phyloP scores from a whole-genome alignment of 2,329 filamentous ascomycete genomes.

The Ramichloridium luteum region DNA sequence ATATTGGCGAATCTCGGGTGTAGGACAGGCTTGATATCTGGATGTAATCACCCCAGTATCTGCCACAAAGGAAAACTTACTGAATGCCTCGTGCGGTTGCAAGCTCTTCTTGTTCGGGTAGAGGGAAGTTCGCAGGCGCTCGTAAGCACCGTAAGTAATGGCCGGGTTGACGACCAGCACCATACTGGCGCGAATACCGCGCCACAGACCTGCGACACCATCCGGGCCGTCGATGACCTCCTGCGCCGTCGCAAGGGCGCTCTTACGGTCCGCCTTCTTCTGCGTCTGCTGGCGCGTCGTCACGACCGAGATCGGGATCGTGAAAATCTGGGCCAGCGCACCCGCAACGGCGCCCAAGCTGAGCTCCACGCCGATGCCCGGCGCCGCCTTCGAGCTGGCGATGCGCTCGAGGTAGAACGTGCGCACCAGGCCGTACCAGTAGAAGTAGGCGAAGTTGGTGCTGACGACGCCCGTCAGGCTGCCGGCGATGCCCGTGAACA shows the following conservation, averaged over 20 bases:
- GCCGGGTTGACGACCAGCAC: slow-evolving; percentile 92
- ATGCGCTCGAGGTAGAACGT: slow-evolving; percentile 56
- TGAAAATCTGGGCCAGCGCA: slow-evolving; percentile 86
- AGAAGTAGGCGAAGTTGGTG: slow-evolving; percentile 98
- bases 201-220: slow-evolving; percentile 80
- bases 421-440: slow-evolving; percentile 90
- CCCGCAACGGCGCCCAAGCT: slow-evolving; percentile 76
- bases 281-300: slow-evolving; percentile 96
- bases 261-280: slow-evolving; percentile 69
- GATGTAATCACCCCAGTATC: no score
- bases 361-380: slow-evolving; percentile 72
- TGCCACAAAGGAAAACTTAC: slow-evolving; percentile 60
- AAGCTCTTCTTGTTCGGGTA: slow-evolving; percentile 68
- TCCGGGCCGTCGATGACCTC: slow-evolving; percentile 88
- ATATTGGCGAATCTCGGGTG: not conserved
- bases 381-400: slow-evolving; percentile 34
- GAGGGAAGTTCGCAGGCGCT: slow-evolving; percentile 64
- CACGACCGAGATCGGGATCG: slow-evolving; percentile 88
- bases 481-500: slow-evolving; percentile 82
- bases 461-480: slow-evolving; percentile 84
- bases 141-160: slow-evolving; percentile 95
- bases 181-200: slow-evolving; percentile 87
- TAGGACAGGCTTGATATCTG: no score
- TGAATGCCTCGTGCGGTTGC: slow-evolving; percentile 76
- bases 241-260: slow-evolving; percentile 71